These are phyloP conservation scores for Aspergillus novoparasiticus DNA, from an alignment of 2,329 filamentous ascomycete species.

Conservation along the genomic window DNA sequence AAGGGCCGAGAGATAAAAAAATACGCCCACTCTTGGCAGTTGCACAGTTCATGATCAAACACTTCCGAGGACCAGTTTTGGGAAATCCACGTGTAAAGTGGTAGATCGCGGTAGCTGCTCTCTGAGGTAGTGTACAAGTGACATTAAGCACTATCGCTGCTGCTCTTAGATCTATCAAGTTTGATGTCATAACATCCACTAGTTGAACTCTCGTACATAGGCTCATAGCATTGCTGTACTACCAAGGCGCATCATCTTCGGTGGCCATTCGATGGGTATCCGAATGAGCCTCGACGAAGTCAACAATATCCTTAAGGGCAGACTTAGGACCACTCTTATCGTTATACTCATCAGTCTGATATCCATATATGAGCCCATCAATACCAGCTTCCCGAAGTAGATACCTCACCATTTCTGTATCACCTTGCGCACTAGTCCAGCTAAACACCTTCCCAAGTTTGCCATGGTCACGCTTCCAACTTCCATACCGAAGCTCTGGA, in stretches of 20 bases:
- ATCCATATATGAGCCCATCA: constrained; percentile 8
- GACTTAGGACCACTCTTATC: neutral
- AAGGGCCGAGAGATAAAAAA: too few relatives aligned
- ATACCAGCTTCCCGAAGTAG: neutral
- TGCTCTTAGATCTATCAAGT: too few relatives aligned
- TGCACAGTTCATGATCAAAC: too few relatives aligned
- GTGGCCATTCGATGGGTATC: constrained; percentile 12
- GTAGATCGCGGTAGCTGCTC: too few relatives aligned
- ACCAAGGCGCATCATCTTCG: constrained; percentile 8
- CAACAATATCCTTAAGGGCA: constrained; percentile 7
- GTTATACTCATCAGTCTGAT: neutral
- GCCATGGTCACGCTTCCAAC: neutral
- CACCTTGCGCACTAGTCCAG: constrained; percentile 1
- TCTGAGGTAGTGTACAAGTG: too few relatives aligned
- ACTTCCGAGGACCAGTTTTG: too few relatives aligned
- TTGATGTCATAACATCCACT: too few relatives aligned
- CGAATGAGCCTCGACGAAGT: constrained; percentile 13
- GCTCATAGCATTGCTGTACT: too few relatives aligned
- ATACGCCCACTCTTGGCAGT: too few relatives aligned
- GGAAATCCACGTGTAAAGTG: too few relatives aligned
- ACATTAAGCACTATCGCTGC: too few relatives aligned
- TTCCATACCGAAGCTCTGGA: neutral
- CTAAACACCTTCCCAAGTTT: constrained; percentile 6
- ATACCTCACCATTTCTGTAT: neutral
- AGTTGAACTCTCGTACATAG: too few relatives aligned